Conservation (phyloP, 2,329 filamentous ascomycete genomes). For the Aspergillus pseudoterreus region DNA sequence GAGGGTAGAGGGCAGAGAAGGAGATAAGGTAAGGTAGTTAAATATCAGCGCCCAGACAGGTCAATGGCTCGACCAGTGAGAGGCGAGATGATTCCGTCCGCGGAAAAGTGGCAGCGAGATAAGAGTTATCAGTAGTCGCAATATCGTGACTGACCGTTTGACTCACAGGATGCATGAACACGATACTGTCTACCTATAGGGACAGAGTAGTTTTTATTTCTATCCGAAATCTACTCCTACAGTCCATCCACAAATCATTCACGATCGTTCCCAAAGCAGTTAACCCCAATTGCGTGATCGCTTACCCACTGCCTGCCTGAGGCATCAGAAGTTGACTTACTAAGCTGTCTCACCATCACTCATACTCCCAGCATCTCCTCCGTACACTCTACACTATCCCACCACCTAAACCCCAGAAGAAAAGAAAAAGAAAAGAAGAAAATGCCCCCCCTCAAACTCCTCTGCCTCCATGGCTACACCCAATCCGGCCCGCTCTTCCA, state of each 20-base stretch:
- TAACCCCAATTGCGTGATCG: slow-evolving; percentile 28
- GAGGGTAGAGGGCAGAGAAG: not conserved
- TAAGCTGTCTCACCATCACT: not conserved
- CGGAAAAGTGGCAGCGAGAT: not conserved
- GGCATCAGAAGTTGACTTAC: not conserved
- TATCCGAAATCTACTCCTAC: too few species aligned
- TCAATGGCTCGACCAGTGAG: slow-evolving; percentile 6
- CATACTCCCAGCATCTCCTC: not conserved
- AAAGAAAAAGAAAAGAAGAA: not conserved
- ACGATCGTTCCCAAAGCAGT: slow-evolving; percentile 18
- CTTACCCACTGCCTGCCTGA: slow-evolving; percentile 7
- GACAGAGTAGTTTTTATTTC: too few species aligned
- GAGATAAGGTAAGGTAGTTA: not conserved
- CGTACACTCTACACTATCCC: not conserved
- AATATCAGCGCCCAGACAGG: slow-evolving; percentile 4
- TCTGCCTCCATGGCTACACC: slow-evolving; percentile 85
- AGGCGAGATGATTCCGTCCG: not conserved
- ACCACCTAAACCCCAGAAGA: not conserved
- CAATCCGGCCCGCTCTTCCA: slow-evolving; percentile 84
- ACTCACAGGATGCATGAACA: not conserved
- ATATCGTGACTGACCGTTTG: not conserved
- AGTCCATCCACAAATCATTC: too few species aligned
- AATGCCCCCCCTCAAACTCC: slow-evolving; percentile 53
- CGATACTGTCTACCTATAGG: too few species aligned
- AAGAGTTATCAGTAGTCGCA: too few species aligned